Evolutionary conservation across 495 filamentous ascomycete species (phyloP), one percentile per base, ranked within the genome.

Genomic region (Rostrohypoxylon terebratum): DNA sequence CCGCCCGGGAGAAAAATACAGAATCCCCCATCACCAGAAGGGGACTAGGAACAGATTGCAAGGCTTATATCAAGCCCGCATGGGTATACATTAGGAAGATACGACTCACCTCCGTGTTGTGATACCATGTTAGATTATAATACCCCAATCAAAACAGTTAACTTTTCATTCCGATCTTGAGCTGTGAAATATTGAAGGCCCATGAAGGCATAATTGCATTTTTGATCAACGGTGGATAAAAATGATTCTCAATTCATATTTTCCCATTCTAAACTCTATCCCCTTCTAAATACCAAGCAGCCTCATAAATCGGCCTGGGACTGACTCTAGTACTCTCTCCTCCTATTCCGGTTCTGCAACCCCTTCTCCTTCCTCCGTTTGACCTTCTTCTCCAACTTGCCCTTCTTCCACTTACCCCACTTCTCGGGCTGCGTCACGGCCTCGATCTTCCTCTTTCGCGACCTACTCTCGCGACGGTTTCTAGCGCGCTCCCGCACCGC

Each of bases 361-460:
- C 90, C 89, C 80, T 86, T 92, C 80, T 91, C 92, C 82, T 92
- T 95, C 77, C 92, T 88, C 82, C 88, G 90, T 71, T 88, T 91
- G 79, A 89, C 94, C 86, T 95, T 94, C 82, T 89, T 90, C 73
- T 94, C 94, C 64, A 91, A 89, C 82, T 91, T 95, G 81, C 90
- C 91, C 80, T 87, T 89, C 90, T 98, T 99, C 72, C 91, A 89
- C 75, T 84, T 84, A 10, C 89, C 93, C 65, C 87, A 87, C 72
- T 84, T 89, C 83, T 97, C 93, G 9, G 96, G 95, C 66, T 91
- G 88, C 28, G 84, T 86, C 18, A 99, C 90, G 28, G 91, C 91
- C 75, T 95, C 94, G 65, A 98, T 91, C 77, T 90, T 91, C 72
- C 96, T 84, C 86, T 99, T 98, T 59, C 83, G 86, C 44, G 90